A percentile compares a stretch with the other conserved stretches of the same genome.
These are phyloP conservation scores for Syncephalastrum monosporum DNA, from an alignment of 371 early-diverging fungal genomes.

Conservation along the genomic window DNA sequence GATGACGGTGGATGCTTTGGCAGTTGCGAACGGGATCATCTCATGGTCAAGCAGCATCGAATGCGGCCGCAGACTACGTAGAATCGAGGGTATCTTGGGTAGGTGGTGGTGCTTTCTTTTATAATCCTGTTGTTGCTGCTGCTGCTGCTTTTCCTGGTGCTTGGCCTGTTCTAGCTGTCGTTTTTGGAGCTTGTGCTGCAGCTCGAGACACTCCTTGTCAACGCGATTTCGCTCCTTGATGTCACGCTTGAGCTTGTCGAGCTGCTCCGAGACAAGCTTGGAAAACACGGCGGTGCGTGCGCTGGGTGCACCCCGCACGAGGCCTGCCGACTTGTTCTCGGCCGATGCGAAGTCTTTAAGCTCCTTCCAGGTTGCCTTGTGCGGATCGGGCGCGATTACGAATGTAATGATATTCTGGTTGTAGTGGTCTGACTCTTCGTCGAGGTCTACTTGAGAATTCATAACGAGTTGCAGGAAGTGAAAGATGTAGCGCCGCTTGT, in stretches of 20 bases:
- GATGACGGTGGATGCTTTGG: constrained; percentile 74
- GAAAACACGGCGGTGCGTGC: constrained; percentile 40
- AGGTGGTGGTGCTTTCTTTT: constrained; percentile 25
- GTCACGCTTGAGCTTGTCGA: constrained; percentile 69
- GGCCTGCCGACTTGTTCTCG: constrained; percentile 31
- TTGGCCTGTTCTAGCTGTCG: constrained; percentile 70
- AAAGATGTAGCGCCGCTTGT: constrained; percentile 68
- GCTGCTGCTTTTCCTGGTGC: constrained; percentile 56
- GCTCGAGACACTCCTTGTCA: constrained; percentile 65
- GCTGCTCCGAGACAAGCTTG: constrained; percentile 62
- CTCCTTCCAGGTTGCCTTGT: constrained; percentile 30
- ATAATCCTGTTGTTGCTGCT: constrained; percentile 8
- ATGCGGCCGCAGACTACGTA: constrained; percentile 29
- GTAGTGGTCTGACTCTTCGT: constrained; percentile 15
- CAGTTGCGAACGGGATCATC: constrained; percentile 10
- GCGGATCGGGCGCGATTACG: constrained; percentile 21
- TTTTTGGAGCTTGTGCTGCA: constrained; percentile 67
- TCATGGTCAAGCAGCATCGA: constrained; percentile 6
- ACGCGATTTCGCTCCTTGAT: constrained; percentile 72
- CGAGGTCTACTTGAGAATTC: constrained; percentile 35
- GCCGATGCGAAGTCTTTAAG: constrained; percentile 35
- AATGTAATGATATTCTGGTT: constrained; percentile 15
- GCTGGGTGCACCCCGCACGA: constrained; percentile 13
- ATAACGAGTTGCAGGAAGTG: constrained; percentile 61
- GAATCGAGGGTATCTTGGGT: constrained; percentile 39